Evolutionary conservation across 768 basidiomycete species (phyloP), one percentile per base, ranked within the genome.

Genomic region (Termitomyces sp.): DNA sequence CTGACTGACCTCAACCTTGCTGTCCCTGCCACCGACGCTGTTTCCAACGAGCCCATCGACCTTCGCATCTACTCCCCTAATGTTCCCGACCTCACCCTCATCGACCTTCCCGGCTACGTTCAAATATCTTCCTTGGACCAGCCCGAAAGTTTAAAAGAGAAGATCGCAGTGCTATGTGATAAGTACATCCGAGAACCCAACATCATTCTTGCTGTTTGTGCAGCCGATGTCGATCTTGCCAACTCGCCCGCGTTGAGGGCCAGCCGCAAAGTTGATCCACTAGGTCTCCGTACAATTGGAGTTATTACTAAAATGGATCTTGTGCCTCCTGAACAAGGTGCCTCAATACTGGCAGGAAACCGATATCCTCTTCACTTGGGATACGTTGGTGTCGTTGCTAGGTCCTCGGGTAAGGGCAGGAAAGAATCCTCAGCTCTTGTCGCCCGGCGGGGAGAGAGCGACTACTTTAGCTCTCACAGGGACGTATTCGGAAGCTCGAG

Each of bases 181-280:
- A 92, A 87, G 68, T 99, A 99, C 71, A 99, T 99, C 65, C 86
- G 92, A n/a, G 94, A 98, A 69, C 96, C 97, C n/a, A 99, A 99
- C 71, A 94, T 99, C 71, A 90, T 98, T 64, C 83, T 99, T n/a
- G 96, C 97, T 5, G 92, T 99, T 18, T 99, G 97, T 68, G 92
- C 97, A 8, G 97, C 97, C 8, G 95, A 99, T 69, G 97, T 99
- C 55, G 97, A 99, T 74, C 81, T 99, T 13, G 97, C 97, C 59
- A 99, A 99, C 71, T 97, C 94, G 0, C 95, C 97, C 7, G 97
- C 97, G 0, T 76, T 99, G 51, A 81, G 94, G 51, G 94, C 97
- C 0, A 95, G 93, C 70, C 81, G 95, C 43, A 88, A 90, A 61
- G 92, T 98, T 3, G 97, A 99, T 67, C 96, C 96, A 3, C 76